Percentiles rank a stretch among this genome's conserved stretches.
phyloP scores from a whole-genome alignment of 2,329 filamentous ascomycete species.

The Scedosporium apiospermum region DNA sequence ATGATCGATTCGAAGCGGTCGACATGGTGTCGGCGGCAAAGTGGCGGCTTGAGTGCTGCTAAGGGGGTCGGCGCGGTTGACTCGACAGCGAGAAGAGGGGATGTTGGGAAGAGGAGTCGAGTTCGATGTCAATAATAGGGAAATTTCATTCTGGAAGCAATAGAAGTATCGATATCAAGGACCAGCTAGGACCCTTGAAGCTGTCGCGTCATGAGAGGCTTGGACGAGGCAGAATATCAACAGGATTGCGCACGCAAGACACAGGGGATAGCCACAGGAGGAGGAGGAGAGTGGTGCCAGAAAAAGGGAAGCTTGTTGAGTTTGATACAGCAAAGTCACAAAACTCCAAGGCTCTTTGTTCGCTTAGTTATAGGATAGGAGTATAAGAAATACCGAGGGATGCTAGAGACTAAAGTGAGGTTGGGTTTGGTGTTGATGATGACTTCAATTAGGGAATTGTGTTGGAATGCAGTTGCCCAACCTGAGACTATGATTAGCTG shows the following conservation, averaged over 20 bases:
- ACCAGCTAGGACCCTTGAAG: neutral
- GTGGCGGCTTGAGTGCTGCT: neutral
- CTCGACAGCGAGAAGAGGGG: neutral
- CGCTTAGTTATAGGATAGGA: too few relatives aligned
- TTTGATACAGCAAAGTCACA: too few relatives aligned
- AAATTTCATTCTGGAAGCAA: neutral
- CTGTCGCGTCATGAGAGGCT: neutral
- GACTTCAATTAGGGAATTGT: too few relatives aligned
- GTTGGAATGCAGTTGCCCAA: too few relatives aligned
- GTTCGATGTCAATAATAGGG: neutral
- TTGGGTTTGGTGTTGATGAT: too few relatives aligned
- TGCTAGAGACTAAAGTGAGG: too few relatives aligned
- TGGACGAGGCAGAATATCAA: neutral
- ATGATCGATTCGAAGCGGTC: conserved; percentile 20
- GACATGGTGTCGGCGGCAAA: conserved; percentile 8
- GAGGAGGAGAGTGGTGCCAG: neutral
- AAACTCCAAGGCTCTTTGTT: too few relatives aligned
- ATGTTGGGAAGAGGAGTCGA: neutral
- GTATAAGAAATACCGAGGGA: too few relatives aligned
- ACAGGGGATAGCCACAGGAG: neutral
- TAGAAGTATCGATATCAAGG: neutral
- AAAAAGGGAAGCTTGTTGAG: neutral
- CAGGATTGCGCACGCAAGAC: neutral
- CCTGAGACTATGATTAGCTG: too few relatives aligned
- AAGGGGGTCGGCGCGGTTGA: neutral